Base-by-base conservation (phyloP, 148 eudicot genomes). In the Camellia sinensis region DNA sequence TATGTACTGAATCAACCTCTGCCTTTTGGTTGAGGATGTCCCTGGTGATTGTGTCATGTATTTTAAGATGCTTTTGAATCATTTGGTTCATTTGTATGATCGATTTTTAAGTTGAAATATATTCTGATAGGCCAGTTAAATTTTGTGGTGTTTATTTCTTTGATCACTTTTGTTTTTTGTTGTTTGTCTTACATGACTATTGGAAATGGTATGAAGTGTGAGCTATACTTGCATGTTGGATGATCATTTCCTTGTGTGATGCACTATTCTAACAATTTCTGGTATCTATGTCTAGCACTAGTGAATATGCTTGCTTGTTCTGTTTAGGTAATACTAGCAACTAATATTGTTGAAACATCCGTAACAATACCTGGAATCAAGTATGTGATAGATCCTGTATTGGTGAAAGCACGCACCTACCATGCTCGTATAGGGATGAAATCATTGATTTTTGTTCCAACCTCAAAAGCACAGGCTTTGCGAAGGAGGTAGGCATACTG, bases 321-420 rank as follows among this genome's bases (percentile, higher is more conserved):
- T 75, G 43, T 85, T 41, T 78, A 96, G 98, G 98, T 96, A 21
- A 89, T 96, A 82, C 79, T 96, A 83, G 99, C 99, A 71, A 96
- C 99, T 75, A 96, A 96, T 88, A 92, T 96, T 88, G 99, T 98
- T 46, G 99, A 96, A 85, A 93, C 98, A 79, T 96, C 99, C 3
- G 97, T 96, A 70, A 96, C 99, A 66, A 96, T 96, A 83, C 97
- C 99, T 79, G 99, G 99, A 89, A 90, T 96, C 79, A 96, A 89
- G 89, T 96, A 90, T 85, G 99, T 96, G 64, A 85, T 96, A 54
- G 99, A 96, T 85, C 95, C 99, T 72, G 99, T 98, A 88, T 81
- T 96, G 86, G 99, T 96, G 79, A 96, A 96, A 90, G 91, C 92
- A 75, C 95, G 98, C 63, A 83, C 87, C 46, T 96, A 90, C 81